These are phyloP conservation scores for Tagetes erecta DNA, from an alignment of 129 eudicot species.

Conservation along the genomic window DNA sequence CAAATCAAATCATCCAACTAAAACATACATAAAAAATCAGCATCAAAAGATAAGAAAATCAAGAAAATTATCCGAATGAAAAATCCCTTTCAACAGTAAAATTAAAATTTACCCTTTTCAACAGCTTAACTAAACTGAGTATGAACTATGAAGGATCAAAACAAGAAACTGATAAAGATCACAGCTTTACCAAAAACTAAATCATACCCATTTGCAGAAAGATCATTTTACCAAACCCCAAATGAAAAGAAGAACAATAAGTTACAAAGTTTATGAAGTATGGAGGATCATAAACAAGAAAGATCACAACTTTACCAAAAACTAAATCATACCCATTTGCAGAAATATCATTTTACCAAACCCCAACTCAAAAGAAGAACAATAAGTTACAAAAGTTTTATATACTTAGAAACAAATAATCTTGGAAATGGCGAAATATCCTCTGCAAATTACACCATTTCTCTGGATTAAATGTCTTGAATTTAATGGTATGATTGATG, in stretches of 20 bases:
- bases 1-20: not conserved
- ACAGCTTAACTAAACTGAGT: not conserved
- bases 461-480: constrained; percentile 1
- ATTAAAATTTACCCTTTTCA: not conserved
- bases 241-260: constrained; percentile 6
- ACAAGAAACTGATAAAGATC: not conserved
- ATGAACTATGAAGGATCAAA: not conserved
- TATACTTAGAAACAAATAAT: constrained; percentile 41
- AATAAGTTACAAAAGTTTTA: constrained; percentile 18
- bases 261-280: not conserved
- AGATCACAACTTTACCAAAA: not conserved
- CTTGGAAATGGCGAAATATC: constrained; percentile 35
- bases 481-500: constrained; percentile 34
- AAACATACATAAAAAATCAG: not conserved
- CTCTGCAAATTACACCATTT: constrained; percentile 31
- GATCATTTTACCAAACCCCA: not conserved
- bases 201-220: too few species aligned
- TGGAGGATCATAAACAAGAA: not conserved
- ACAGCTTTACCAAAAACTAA: not conserved
- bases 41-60: too few species aligned
- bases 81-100: not conserved
- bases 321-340: too few species aligned
- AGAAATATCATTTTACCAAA: too few species aligned
- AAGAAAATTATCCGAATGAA: too few species aligned
- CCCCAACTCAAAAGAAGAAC: constrained; percentile 1